A percentile compares a stretch with the other conserved stretches of the same genome.
These are phyloP conservation scores for Podospora tetraspora DNA, from an alignment of 495 filamentous ascomycete species.

Conservation along the genomic window DNA sequence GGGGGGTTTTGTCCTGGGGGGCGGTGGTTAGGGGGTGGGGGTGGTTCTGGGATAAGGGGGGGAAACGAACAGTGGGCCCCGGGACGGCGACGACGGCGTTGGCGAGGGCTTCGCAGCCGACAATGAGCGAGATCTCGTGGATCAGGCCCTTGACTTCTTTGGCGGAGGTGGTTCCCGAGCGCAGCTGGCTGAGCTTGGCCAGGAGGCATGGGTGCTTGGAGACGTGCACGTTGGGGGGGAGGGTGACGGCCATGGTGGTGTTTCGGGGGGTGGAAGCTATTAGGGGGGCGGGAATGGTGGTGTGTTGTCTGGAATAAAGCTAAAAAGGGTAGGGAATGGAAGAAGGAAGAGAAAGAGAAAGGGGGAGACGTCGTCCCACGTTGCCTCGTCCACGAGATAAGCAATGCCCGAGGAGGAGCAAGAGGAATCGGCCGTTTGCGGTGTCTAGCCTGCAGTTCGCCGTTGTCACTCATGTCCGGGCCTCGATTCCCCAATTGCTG, in stretches of 20 bases:
- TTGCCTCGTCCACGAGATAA: background rate
- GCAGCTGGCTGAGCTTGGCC: constrained; percentile 85
- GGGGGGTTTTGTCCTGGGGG: constrained; percentile 62
- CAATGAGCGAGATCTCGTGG: constrained; percentile 77
- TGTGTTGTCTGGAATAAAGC: background rate
- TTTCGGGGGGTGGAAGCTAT: constrained; percentile 1
- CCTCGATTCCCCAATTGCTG: background rate
- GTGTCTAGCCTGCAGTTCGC: background rate
- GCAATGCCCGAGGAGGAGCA: background rate
- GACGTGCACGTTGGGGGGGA: constrained; percentile 71
- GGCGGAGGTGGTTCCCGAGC: constrained; percentile 62
- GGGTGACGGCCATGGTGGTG: constrained; percentile 5
- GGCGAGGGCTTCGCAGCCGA: constrained; percentile 79
- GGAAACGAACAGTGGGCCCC: constrained; percentile 40
- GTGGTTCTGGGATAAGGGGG: background rate
- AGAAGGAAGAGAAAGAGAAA: background rate
- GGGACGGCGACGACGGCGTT: constrained; percentile 47
- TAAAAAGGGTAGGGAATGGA: background rate
- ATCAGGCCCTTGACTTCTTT: constrained; percentile 75
- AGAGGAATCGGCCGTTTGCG: constrained; percentile 7
- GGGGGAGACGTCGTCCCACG: background rate
- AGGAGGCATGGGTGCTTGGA: constrained; percentile 80
- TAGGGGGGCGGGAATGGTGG: background rate
- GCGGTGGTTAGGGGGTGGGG: background rate
- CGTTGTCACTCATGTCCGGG: background rate